Conservation (phyloP, 257 asterid species). For the Agastache rugosa region DNA sequence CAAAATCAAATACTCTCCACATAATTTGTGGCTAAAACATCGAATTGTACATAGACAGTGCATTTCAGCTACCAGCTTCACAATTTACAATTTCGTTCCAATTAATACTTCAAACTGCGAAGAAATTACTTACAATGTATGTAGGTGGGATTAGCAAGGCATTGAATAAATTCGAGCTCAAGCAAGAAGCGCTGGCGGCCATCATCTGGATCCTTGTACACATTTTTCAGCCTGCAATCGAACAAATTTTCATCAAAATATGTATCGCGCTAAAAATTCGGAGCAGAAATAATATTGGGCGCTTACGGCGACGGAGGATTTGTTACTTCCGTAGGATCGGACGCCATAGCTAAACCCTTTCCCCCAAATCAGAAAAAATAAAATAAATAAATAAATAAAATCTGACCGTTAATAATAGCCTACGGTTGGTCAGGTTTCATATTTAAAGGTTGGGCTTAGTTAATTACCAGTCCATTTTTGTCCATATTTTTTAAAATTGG, state of each 20-base stretch:
- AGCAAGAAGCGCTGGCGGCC: constrained; percentile 92
- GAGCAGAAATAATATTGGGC: neutral
- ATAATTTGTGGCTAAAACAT: neutral
- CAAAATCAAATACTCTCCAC: neutral
- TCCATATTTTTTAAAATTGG: too few species aligned
- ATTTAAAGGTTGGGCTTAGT: too few species aligned
- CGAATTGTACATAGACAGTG: neutral
- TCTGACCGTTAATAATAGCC: too few species aligned
- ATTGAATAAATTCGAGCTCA: constrained; percentile 90
- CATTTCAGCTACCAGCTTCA: neutral
- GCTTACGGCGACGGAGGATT: constrained; percentile 55
- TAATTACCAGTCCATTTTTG: too few species aligned
- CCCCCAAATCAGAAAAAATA: too few species aligned
- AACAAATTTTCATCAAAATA: neutral
- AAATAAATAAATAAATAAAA: too few species aligned
- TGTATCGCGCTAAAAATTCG: neutral
- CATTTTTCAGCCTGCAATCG: constrained; percentile 52
- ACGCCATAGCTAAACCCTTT: constrained; percentile 39
- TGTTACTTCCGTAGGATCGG: constrained; percentile 48
- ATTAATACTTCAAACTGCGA: neutral
- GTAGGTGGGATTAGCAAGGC: constrained; percentile 91
- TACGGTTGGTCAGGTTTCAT: too few species aligned
- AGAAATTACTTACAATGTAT: constrained; percentile 60
- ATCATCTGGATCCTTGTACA: constrained; percentile 89
- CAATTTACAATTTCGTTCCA: neutral